A percentile compares a stretch with the other conserved stretches of the same genome.
phyloP scores from a whole-genome alignment of 305 asterid genomes.

The Caryopteris hybrid region DNA sequence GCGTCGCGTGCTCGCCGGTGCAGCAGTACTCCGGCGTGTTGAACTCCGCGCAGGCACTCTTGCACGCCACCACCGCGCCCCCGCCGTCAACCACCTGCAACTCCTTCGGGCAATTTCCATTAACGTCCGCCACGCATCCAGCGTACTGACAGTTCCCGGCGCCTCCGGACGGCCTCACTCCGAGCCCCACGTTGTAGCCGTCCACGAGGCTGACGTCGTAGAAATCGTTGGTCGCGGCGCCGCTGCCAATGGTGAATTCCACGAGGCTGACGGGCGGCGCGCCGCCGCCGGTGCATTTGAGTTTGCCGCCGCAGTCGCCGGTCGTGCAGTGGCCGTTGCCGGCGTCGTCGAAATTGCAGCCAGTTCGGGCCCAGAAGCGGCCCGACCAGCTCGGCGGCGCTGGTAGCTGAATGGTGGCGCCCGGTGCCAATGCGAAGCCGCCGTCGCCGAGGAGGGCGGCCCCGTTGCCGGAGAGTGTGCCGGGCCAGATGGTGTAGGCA shows the following conservation, averaged over 20 bases:
- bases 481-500: constrained; percentile 65
- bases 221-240: constrained; percentile 44
- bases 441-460: constrained; percentile 40
- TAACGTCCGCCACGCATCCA: constrained; percentile 60
- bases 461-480: constrained; percentile 51
- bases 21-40: constrained; percentile 58
- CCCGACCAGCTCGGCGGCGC: constrained; percentile 80
- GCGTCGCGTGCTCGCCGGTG: constrained; percentile 41
- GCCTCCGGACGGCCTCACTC: constrained; percentile 54
- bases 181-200: constrained; percentile 69
- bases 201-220: constrained; percentile 87
- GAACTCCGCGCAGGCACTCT: constrained; percentile 77
- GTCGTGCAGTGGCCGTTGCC: constrained; percentile 52
- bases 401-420: constrained; percentile 38
- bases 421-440: constrained; percentile 53
- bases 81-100: constrained; percentile 37
- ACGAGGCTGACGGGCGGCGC: constrained; percentile 61
- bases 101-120: constrained; percentile 54
- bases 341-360: constrained; percentile 51
- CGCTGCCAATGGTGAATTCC: constrained; percentile 67
- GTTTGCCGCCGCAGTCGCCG: constrained; percentile 50
- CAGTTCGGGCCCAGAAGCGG: constrained; percentile 78
- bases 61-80: constrained; percentile 51
- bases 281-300: constrained; percentile 51
- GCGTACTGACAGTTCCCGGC: constrained; percentile 55